These are phyloP conservation scores for Phytophthora kernoviae DNA, from an alignment of 352 stramenopile species.

Conservation along the genomic window DNA sequence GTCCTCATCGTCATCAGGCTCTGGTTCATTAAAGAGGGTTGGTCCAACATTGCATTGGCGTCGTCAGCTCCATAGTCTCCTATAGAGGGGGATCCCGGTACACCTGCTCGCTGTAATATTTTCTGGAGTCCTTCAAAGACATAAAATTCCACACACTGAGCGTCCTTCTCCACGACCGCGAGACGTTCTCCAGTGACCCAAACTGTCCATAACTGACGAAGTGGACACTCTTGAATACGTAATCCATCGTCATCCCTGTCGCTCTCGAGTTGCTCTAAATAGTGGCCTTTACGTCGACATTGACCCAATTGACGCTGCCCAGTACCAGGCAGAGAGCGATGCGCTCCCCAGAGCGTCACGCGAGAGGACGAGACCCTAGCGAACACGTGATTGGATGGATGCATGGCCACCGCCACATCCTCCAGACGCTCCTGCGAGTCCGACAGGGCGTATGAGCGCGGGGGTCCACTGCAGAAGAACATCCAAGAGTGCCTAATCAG, in stretches of 20 bases:
- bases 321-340: constrained; percentile 28
- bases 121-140: constrained; percentile 54
- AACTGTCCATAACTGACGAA: constrained; percentile 49
- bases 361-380: constrained; percentile 51
- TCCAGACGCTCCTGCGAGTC: constrained; percentile 34
- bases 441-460: constrained; percentile 55
- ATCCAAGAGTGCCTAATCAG: no score
- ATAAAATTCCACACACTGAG: constrained; percentile 74
- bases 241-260: neutral
- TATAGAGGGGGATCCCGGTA: constrained; percentile 2
- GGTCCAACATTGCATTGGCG: constrained; percentile 24
- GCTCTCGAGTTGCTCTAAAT: constrained; percentile 20
- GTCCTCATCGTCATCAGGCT: neutral
- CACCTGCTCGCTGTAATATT: constrained; percentile 24
- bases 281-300: constrained; percentile 37
- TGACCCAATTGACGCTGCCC: constrained; percentile 42
- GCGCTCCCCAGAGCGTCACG: constrained; percentile 60
- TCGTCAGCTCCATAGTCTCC: constrained; percentile 1
- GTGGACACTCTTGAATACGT: constrained; percentile 17
- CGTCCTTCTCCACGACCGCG: constrained; percentile 65
- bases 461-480: constrained; percentile 76
- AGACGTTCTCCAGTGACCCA: constrained; percentile 65
- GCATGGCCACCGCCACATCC: constrained; percentile 56
- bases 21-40: constrained; percentile 19
- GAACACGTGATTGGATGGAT: constrained; percentile 56